Percentiles rank a stretch among this genome's conserved stretches.
phyloP scores from a whole-genome alignment of 179 eudicot genomes.

The Pouteria campechiana region DNA sequence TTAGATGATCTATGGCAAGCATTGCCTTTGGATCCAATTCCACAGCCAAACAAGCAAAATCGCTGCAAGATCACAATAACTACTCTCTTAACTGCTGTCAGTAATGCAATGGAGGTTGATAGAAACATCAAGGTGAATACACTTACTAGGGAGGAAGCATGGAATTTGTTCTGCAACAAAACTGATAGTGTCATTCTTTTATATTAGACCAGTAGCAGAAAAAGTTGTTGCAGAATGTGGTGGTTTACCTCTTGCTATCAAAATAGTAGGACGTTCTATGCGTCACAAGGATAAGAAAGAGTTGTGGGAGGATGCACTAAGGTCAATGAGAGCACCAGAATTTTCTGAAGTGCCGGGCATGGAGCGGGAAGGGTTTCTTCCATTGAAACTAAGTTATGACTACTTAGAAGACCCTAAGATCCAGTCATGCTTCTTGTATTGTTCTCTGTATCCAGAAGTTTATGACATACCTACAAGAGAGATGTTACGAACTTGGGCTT shows the following conservation, averaged over 20 bases:
- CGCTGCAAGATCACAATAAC: constrained; percentile 1
- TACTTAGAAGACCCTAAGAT: not conserved
- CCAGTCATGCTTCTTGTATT: constrained; percentile 6
- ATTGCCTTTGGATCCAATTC: not conserved
- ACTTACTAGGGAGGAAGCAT: constrained; percentile 4
- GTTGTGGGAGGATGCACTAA: constrained; percentile 2
- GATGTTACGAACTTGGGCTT: constrained; percentile 3
- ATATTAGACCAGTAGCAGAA: constrained; percentile 1
- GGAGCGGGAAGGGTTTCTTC: not conserved
- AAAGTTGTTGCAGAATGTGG: constrained; percentile 1
- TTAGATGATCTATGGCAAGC: constrained; percentile 6
- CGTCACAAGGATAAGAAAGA: not conserved
- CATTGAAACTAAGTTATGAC: constrained; percentile 8
- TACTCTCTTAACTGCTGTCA: constrained; percentile 4
- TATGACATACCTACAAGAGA: not conserved
- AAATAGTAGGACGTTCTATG: constrained; percentile 3
- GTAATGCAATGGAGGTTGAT: constrained; percentile 1
- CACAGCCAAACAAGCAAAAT: not conserved
- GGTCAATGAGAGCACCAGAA: not conserved
- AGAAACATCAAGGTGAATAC: not conserved
- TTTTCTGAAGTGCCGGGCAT: not conserved
- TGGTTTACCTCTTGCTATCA: constrained; percentile 6
- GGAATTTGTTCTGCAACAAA: constrained; percentile 1
- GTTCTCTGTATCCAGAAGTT: constrained; percentile 8
- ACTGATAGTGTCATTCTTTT: not conserved